Conservation (phyloP, 148 eudicot species). For the Camellia lanceoleosa region DNA sequence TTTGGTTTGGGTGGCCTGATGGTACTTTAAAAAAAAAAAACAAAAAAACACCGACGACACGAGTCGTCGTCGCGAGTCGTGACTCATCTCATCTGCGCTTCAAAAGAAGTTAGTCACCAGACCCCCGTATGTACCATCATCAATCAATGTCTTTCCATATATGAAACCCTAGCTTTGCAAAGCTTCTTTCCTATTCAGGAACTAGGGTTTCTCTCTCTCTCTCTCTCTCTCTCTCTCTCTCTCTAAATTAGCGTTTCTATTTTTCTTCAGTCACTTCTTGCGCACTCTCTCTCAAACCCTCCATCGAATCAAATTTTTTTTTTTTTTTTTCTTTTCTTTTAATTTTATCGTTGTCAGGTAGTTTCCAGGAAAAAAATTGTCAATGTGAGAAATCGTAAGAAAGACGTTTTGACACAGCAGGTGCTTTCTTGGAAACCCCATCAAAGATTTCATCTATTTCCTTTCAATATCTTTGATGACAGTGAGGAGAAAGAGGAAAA, state of each 20-base stretch:
- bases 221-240: not conserved
- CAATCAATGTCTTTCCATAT: too few relatives aligned
- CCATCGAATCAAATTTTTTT: not conserved
- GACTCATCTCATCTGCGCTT: too few relatives aligned
- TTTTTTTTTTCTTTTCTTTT: not conserved
- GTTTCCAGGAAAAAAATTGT: not conserved
- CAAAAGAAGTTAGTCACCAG: too few relatives aligned
- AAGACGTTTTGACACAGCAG: not conserved
- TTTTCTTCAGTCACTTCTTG: not conserved
- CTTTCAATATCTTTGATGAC: not conserved
- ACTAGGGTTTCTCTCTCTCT: not conserved
- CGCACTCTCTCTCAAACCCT: not conserved
- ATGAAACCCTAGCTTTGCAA: too few relatives aligned
- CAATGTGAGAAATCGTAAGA: not conserved
- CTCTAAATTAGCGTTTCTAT: not conserved
- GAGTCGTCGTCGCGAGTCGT: too few relatives aligned
- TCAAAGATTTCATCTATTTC: not conserved
- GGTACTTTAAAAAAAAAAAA: too few relatives aligned
- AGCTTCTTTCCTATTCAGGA: not conserved
- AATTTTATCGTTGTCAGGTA: not conserved
- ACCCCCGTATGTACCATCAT: too few relatives aligned
- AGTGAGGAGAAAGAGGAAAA: not conserved
- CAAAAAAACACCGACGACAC: too few relatives aligned
- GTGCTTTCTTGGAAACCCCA: not conserved
- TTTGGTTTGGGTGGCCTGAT: too few relatives aligned